phyloP scores from a whole-genome alignment of 306 rosid species.

The Biancaea sappan region DNA sequence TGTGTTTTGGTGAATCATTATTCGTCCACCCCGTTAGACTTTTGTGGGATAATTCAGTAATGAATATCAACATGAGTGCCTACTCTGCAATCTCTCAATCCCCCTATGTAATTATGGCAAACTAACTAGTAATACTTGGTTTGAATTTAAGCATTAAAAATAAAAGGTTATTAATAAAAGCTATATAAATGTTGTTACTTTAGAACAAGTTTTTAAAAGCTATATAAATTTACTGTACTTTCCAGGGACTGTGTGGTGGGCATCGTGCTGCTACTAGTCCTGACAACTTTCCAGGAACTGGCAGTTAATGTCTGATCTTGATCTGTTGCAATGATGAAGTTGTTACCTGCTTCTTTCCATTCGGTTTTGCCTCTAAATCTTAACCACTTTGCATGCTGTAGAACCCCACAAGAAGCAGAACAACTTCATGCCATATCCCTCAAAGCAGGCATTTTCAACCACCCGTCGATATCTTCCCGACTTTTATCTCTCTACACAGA shows the following conservation, averaged over 20 bases:
- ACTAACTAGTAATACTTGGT: too few relatives aligned
- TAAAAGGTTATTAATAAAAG: too few relatives aligned
- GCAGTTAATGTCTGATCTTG: neutral
- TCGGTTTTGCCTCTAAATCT: constrained; percentile 24
- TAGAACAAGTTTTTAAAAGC: too few relatives aligned
- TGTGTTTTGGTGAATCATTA: too few relatives aligned
- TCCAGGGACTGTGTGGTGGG: neutral
- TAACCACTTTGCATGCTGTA: constrained; percentile 30
- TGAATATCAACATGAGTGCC: too few relatives aligned
- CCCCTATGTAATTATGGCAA: too few relatives aligned
- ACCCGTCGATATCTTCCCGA: constrained; percentile 46
- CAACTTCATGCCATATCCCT: constrained; percentile 52
- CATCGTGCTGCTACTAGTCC: neutral
- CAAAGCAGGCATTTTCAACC: constrained; percentile 47
- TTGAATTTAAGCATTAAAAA: too few relatives aligned
- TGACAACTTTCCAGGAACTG: neutral
- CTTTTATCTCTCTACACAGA: constrained; percentile 51
- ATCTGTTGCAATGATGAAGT: constrained; percentile 32
- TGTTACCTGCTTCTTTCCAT: constrained; percentile 25
- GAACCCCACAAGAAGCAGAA: constrained; percentile 35
- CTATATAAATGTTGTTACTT: too few relatives aligned
- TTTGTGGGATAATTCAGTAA: too few relatives aligned
- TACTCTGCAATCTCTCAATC: too few relatives aligned
- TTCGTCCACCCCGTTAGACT: too few relatives aligned
- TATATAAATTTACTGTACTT: too few relatives aligned